Evolutionary conservation across 208 protist genomes (phyloP).

Genomic region (Trypanosoma melophagium): DNA sequence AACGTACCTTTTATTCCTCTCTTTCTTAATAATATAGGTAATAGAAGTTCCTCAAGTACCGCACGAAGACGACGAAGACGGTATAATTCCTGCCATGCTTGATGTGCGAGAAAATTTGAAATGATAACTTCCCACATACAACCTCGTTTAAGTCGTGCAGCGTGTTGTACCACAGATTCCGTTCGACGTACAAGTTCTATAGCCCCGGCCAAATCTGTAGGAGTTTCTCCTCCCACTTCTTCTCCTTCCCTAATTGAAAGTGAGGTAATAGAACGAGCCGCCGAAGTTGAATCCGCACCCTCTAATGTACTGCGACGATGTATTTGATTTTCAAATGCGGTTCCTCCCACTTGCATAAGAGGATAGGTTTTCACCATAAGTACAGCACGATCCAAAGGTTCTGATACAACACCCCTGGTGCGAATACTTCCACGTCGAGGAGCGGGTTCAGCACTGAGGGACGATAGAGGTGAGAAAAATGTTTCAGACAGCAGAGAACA

Average conservation of each 20-base stretch:
- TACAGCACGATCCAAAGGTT: slow-evolving; percentile 42
- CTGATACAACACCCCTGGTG: not conserved
- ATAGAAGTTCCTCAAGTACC: slow-evolving; percentile 57
- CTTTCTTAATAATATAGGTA: slow-evolving; percentile 61
- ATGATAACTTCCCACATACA: slow-evolving; percentile 78
- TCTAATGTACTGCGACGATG: not conserved
- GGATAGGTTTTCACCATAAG: slow-evolving; percentile 74
- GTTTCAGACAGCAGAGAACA: not conserved
- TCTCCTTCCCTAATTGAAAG: not conserved
- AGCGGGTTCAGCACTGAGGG: not conserved
- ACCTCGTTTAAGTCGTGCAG: slow-evolving; percentile 66
- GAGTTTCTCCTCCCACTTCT: not conserved
- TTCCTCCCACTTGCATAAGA: slow-evolving; percentile 64
- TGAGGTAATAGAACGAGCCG: not conserved
- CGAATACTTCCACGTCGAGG: not conserved
- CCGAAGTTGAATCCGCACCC: not conserved
- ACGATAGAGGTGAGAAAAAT: not conserved
- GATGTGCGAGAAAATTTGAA: slow-evolving; percentile 36
- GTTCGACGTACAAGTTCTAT: not conserved
- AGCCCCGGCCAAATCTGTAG: not conserved
- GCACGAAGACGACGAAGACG: slow-evolving; percentile 51
- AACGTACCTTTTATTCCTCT: slow-evolving; percentile 37
- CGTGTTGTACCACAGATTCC: slow-evolving; percentile 49
- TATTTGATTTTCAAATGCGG: slow-evolving; percentile 74
- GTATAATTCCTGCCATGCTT: slow-evolving; percentile 43